Base-by-base conservation (phyloP, 1,284 basidiomycete species). In the Rhodotorula sp. region DNA sequence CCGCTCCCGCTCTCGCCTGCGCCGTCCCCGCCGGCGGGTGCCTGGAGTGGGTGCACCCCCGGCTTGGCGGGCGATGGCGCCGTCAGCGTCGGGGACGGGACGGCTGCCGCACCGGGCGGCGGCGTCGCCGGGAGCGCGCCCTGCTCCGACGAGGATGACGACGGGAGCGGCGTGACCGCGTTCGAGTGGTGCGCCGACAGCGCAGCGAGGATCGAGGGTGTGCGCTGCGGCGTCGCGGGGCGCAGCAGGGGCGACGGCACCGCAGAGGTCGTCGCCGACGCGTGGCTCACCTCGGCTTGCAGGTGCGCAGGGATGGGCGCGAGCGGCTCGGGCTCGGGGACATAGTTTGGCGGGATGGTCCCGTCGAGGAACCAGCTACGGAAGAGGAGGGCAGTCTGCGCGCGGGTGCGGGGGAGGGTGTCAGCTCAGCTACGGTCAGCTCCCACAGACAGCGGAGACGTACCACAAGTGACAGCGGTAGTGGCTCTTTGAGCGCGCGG, bases 401-500 rank as follows among this genome's bases (percentile, higher is more conserved):
- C 9, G n/a, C 10, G 17, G 29, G 6, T 7, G 29, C 12, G 13
- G 22, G 22, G 6, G 34, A 51, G 17, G 3, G 1, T 17, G 46
- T 50, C 51, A 61, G 51, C 21, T 4, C 34, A 10, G 10, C n/a
- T 27, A 39, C 15, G 39, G 9, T 32, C 22, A 0, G 60, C 41
- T 32, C 8, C 6, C 7, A 12, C 12, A n/a, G 17, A 17, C 10
- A n/a, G 29, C 5, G 8, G 10, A 2, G 12, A 66, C 72, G 64
- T 39, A 76, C 72, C 39, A 77, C 76, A 15, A 77, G 64, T 3
- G 69, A 66, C 1, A 77, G 50, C 9, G 76, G 76, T 7, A 77
- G 29, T 19, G 73, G 55, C 44, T 77, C 71, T 39, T 71, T 73
- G 25, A 77, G 48, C 25, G 58, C 51, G 32, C 76, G 60, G 2